A percentile compares a stretch with the other conserved stretches of the same genome.
Conservation (phyloP, 164 flowering plant genomes). For the Vitis vinifera region ASM3070453v1 NC_081805.1:7447001-7447500, state of each 20-base stretch:
- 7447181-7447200: background rate
- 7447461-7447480: no score
- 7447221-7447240: conserved; percentile 9
- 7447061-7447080: conserved; percentile 57
- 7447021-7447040: conserved; percentile 34
- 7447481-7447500: no score
- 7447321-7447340: no score
- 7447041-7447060: conserved; percentile 36
- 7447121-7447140: conserved; percentile 44
- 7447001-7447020: conserved; percentile 30
- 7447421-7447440: no score
- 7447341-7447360: no score
- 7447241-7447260: conserved; percentile 84
- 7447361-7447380: no score
- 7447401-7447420: no score
- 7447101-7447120: conserved; percentile 80
- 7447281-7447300: conserved; percentile 79
- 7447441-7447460: no score
- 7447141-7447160: background rate
- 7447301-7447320: conserved; percentile 18
- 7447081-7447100: conserved; percentile 68
- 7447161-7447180: no score
- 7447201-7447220: background rate
- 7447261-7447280: conserved; percentile 66
- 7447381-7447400: no score